These are phyloP conservation scores for Crithidia bombi DNA, from an alignment of 208 protist genomes.

Conservation along the genomic window DNA sequence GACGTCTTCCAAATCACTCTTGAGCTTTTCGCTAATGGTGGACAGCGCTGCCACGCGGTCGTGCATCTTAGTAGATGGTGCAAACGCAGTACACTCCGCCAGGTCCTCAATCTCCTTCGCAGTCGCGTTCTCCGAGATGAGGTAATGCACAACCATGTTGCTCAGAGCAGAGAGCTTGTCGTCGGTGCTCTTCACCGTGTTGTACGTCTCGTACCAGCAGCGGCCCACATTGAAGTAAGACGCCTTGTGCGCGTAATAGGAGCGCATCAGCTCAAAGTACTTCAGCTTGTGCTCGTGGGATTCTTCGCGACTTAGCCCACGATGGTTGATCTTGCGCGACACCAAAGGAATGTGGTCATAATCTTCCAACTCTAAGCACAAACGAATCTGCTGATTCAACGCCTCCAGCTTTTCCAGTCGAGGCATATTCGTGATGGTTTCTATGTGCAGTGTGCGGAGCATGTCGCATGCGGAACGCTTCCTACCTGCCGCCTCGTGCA, in stretches of 20 bases:
- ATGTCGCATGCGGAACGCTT: conserved; percentile 93
- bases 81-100: conserved; percentile 81
- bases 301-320: conserved; percentile 73
- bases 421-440: conserved; percentile 98
- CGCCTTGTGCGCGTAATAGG: conserved; percentile 80
- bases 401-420: conserved; percentile 95
- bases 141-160: conserved; percentile 82
- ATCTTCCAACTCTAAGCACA: conserved; percentile 94
- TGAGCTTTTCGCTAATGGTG: conserved; percentile 53
- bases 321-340: conserved; percentile 93
- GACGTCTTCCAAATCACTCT: conserved; percentile 75
- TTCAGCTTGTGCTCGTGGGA: conserved; percentile 74
- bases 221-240: conserved; percentile 94
- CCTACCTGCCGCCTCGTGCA: conserved; percentile 91
- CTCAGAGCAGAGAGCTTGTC: conserved; percentile 72
- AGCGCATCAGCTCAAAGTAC: conserved; percentile 91
- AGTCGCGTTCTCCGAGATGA: conserved; percentile 82
- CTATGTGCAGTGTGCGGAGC: conserved; percentile 95
- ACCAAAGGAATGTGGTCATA: conserved; percentile 95
- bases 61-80: conserved; percentile 61
- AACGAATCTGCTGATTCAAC: conserved; percentile 95
- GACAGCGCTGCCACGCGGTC: conserved; percentile 58
- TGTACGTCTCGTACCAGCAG: conserved; percentile 94
- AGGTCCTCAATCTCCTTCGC: conserved; percentile 82
- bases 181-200: conserved; percentile 79